phyloP scores from a whole-genome alignment of 441 rosid genomes.

The Melastoma candidum region DNA sequence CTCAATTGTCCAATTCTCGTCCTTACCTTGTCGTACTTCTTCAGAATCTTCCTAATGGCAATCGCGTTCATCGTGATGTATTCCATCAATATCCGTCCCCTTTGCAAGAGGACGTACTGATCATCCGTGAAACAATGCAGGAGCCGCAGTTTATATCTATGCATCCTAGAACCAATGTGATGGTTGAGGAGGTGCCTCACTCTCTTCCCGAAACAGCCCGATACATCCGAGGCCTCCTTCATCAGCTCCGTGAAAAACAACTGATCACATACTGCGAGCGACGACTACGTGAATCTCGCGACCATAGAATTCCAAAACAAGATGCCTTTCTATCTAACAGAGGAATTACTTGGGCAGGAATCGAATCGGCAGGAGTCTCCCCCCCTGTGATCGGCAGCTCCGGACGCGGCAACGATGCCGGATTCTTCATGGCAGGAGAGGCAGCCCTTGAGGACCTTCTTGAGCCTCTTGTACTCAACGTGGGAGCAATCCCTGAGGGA shows the following conservation, averaged over 20 bases:
- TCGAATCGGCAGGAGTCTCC: slow-evolving; percentile 37
- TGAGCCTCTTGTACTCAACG: slow-evolving; percentile 74
- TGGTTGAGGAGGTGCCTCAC: slow-evolving; percentile 70
- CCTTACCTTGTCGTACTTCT: slow-evolving; percentile 86
- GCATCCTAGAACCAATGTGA: slow-evolving; percentile 64
- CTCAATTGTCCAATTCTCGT: background rate
- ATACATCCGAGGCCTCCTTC: slow-evolving; percentile 76
- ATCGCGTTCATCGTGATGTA: slow-evolving; percentile 79
- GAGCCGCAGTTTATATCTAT: slow-evolving; percentile 37
- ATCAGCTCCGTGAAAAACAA: slow-evolving; percentile 69
- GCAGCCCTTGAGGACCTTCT: slow-evolving; percentile 68
- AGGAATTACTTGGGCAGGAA: slow-evolving; percentile 43
- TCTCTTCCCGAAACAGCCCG: slow-evolving; percentile 66
- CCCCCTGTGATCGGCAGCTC: slow-evolving; percentile 11
- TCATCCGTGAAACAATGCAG: slow-evolving; percentile 47
- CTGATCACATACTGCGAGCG: slow-evolving; percentile 60
- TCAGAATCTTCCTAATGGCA: slow-evolving; percentile 77
- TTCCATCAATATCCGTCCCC: slow-evolving; percentile 64
- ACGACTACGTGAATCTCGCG: background rate
- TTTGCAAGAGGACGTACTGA: slow-evolving; percentile 41
- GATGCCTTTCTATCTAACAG: too few relatives aligned
- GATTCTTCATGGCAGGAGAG: slow-evolving; percentile 30
- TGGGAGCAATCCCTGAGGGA: slow-evolving; percentile 53
- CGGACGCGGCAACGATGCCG: slow-evolving; percentile 10
- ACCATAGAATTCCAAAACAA: too few relatives aligned